Evolutionary conservation across 2,329 filamentous ascomycete genomes (phyloP), one percentile per base, ranked within the genome.

Genomic region (Colletotrichum sp.): DNA sequence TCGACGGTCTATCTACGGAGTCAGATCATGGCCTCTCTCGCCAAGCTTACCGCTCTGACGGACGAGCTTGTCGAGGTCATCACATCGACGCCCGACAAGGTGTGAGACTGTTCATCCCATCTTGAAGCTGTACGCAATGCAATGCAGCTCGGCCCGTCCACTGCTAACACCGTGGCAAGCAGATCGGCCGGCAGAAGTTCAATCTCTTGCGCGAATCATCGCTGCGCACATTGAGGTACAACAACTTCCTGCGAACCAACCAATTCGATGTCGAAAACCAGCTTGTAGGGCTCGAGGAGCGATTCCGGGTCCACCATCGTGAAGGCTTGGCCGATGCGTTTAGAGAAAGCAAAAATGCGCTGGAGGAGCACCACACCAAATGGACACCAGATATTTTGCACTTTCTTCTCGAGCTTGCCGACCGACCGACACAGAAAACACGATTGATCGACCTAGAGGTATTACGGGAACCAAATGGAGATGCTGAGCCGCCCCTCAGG

Each of bases 311-410:
- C 70, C 89, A 95, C 64, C 93, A 94, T 80, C 92, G 94, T 77
- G 96, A 98, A 79, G 92, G 91, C 52, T 86, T 98, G 30, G 95
- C 95, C 15, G 93, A 96, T 72, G 92, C 93, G 74, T 84, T 98
- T 55, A 86, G 88, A 8, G 81, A 86, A 67, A 77, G 94, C 43
- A 83, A 95, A 16, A 85, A 89, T 52, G 90, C 92, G 75, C 84
- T 98, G 24, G 85, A 89, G 13, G 81, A 84, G 75, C 66, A 87
- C 84, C 43, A 89, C 12, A 81, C 89, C 58, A 92, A 92, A 83
- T 96, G 92, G 90, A 91, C 92, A 8, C 96, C 96, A 0, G 97
- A 98, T 79, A 88, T 94, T 16, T 86, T 98, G 16, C 93, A 94
- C 66, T 84, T 98, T 1, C 85, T 98, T 13, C 87, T 98, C 9